These are phyloP conservation scores for Neofusicoccum sp. DNA, from an alignment of 2,329 filamentous ascomycete species.

Conservation along the genomic window DNA sequence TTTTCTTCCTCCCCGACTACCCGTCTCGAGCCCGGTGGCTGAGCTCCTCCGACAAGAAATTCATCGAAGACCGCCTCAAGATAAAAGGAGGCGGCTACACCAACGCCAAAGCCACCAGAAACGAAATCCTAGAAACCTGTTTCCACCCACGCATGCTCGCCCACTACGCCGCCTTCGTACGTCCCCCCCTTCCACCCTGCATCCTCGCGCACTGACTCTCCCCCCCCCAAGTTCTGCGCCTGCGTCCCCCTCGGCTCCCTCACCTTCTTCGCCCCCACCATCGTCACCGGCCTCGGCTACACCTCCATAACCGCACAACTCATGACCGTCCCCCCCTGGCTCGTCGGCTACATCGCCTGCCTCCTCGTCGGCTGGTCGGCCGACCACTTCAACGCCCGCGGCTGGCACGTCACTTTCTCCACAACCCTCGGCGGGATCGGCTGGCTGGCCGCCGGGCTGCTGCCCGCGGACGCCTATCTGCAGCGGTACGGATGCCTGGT, in stretches of 20 bases:
- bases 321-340: constrained; percentile 40
- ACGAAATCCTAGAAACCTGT: constrained; percentile 38
- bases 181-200: neutral
- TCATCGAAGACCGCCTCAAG: constrained; percentile 26
- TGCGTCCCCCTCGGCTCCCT: constrained; percentile 32
- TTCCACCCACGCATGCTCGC: constrained; percentile 39
- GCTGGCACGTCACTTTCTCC: constrained; percentile 25
- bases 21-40: constrained; percentile 29
- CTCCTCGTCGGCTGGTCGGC: constrained; percentile 25
- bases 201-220: constrained; percentile 19
- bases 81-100: constrained; percentile 38
- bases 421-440: constrained; percentile 31
- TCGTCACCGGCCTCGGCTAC: constrained; percentile 45
- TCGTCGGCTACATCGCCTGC: constrained; percentile 33
- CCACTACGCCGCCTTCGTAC: constrained; percentile 31
- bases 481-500: constrained; percentile 38
- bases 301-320: constrained; percentile 40
- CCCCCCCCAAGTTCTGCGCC: constrained; percentile 32
- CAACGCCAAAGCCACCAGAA: constrained; percentile 33
- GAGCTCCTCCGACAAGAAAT: constrained; percentile 24
- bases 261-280: constrained; percentile 47
- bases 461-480: constrained; percentile 26
- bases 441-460: constrained; percentile 32
- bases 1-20: constrained; percentile 30
- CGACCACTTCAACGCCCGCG: constrained; percentile 23